Conservation (phyloP, 2,329 filamentous ascomycete species). For the Aspergillus caelatus region DNA sequence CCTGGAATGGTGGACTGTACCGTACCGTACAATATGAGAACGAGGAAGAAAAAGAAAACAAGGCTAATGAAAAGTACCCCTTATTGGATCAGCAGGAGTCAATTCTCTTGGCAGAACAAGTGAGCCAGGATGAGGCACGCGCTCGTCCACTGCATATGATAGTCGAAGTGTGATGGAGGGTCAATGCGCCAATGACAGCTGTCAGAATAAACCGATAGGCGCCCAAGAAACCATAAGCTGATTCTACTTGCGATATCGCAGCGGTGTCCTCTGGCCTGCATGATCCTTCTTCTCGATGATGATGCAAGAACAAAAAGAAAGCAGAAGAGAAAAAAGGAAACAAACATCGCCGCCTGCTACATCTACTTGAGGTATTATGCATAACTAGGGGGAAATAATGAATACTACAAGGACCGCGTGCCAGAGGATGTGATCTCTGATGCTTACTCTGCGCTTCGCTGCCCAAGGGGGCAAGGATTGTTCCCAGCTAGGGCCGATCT, state of each 20-base stretch:
- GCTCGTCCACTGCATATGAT: conserved; percentile 23
- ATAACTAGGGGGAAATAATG: background rate
- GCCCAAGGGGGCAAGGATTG: conserved; percentile 31
- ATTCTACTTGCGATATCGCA: conserved; percentile 13
- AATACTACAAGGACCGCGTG: conserved; percentile 9
- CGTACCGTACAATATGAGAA: conserved; percentile 6
- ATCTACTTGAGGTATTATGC: conserved; percentile 8
- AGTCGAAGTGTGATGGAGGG: conserved; percentile 18
- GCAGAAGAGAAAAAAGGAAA: background rate
- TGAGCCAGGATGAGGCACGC: conserved; percentile 23
- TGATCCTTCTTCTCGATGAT: conserved; percentile 8
- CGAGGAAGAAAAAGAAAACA: conserved; percentile 8
- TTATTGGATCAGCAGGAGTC: conserved; percentile 17
- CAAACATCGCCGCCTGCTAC: conserved; percentile 7
- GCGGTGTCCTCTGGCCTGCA: conserved; percentile 10
- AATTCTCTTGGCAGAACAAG: conserved; percentile 16
- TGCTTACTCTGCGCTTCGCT: conserved; percentile 28
- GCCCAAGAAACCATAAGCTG: conserved; percentile 20
- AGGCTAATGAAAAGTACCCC: conserved; percentile 9
- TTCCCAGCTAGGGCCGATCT: conserved; percentile 21
- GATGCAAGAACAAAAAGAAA: conserved; percentile 1
- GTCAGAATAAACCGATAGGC: conserved; percentile 19
- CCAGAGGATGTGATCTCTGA: conserved; percentile 15
- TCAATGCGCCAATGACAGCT: conserved; percentile 24
- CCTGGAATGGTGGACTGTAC: conserved; percentile 4